These are phyloP conservation scores for Castanea crenata DNA, from an alignment of 306 rosid species.

Conservation along the genomic window DNA sequence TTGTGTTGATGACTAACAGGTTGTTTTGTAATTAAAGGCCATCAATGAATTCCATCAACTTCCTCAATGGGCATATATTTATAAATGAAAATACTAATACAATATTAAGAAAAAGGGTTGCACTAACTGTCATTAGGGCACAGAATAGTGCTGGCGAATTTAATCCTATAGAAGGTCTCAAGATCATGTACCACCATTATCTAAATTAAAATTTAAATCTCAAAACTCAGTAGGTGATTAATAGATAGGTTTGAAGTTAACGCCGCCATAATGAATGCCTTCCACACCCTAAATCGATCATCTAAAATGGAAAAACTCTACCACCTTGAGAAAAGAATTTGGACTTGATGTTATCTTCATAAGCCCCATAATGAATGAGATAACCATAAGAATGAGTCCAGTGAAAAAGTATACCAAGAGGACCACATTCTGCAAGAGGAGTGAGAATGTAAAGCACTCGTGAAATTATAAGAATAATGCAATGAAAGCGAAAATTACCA, in stretches of 20 bases:
- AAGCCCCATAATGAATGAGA: constrained; percentile 93
- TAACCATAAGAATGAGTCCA: constrained; percentile 85
- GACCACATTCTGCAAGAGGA: constrained; percentile 75
- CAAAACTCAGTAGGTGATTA: background rate
- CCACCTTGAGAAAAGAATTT: constrained; percentile 91
- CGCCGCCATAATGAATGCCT: background rate
- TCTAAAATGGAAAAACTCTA: constrained; percentile 8
- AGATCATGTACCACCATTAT: background rate
- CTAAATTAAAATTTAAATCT: background rate
- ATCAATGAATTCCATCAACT: background rate
- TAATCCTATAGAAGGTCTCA: background rate
- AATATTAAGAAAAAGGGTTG: background rate
- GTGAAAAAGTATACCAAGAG: constrained; percentile 83
- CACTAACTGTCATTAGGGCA: background rate
- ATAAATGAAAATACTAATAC: background rate
- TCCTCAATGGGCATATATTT: background rate
- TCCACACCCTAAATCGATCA: background rate
- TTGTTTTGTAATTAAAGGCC: background rate
- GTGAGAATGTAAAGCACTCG: constrained; percentile 24
- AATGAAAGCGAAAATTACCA: background rate
- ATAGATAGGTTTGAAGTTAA: background rate
- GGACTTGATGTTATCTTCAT: constrained; percentile 57
- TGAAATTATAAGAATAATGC: constrained; percentile 6
- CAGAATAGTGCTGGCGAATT: background rate
- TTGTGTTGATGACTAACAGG: background rate